Conservation (phyloP, 257 asterid species). For the Paraleonurus japonicus region DNA sequence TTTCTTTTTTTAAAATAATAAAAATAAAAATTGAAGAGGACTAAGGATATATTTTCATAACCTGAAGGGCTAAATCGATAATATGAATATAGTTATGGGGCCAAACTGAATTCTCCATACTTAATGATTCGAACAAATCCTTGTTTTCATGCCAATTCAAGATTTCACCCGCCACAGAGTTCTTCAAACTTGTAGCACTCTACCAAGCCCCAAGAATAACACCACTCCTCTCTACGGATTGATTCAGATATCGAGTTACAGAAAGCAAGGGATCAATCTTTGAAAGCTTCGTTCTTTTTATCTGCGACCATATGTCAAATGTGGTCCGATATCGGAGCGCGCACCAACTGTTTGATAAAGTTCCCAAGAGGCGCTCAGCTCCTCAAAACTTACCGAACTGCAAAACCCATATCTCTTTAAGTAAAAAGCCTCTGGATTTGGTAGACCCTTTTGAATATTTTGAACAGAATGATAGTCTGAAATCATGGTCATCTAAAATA, state of each 20-base stretch:
- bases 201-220: neutral
- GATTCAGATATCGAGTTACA: neutral
- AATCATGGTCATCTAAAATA: conserved; percentile 55
- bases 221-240: neutral
- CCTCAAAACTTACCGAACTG: conserved; percentile 18
- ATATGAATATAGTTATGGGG: neutral
- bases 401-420: conserved; percentile 25
- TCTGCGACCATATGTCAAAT: conserved; percentile 25
- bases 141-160: neutral
- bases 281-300: neutral
- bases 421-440: conserved; percentile 23
- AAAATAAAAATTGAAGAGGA: too few species aligned
- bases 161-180: conserved; percentile 23
- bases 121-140: neutral
- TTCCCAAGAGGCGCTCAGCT: conserved; percentile 39
- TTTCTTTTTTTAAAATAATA: too few species aligned
- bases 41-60: neutral
- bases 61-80: neutral
- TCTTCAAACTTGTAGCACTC: neutral
- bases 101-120: neutral
- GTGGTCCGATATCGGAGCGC: conserved; percentile 36
- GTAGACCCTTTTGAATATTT: conserved; percentile 35
- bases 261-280: neutral
- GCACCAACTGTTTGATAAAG: conserved; percentile 54
- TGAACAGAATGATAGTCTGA: conserved; percentile 37